Evolutionary conservation across 371 early-diverging fungal species (phyloP), one percentile per base, ranked within the genome.

Genomic region (Saksenaea vasiformis): DNA sequence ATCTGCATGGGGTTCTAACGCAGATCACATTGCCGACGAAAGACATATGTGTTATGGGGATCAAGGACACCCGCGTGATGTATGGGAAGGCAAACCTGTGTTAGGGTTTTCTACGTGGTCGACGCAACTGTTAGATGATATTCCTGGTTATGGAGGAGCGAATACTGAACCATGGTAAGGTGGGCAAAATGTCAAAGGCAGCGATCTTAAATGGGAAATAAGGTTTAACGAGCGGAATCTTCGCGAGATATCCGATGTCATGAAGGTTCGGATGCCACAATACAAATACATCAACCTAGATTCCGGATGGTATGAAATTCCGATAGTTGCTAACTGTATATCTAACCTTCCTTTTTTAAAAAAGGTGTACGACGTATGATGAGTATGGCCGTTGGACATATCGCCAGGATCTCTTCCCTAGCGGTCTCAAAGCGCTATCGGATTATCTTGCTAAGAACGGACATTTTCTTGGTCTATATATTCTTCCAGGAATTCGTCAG

Each of bases 21-120:
- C 24, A 28, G 10, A n/a, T 47, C 51, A 10, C 22, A 3, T 5
- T 10, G 22, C 24, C 5, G 5, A 47, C 5, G 1, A 26, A 10
- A 47, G 51, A 17, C 51, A 22, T 4, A 47, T 47, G 51, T 22
- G 22, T 10, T 22, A 17, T 5, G 36, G 36, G n/a, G 14, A 10
- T 38, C 13, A 10, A 14, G 26, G 36, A 58, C 2, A 17, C 10
- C 9, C 9, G 11, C 11, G 37, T 11, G 13, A 26, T 9, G 37
- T 14, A 22, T 71, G 71, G 71, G 65, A 70, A 14, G 27, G 37
- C 3, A 71, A 71, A 35, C 75, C 75, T 3, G 43, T 74, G 28
- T 58, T 74, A 2, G 75, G 75, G 1, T 74, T 74, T 44, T 71
- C 75, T 27, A 74, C 75, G 11, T 74, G 75, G 75, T 74, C 75